Base-by-base conservation (phyloP, 805 yeast genomes). In the Candida qinlingensis region DNA sequence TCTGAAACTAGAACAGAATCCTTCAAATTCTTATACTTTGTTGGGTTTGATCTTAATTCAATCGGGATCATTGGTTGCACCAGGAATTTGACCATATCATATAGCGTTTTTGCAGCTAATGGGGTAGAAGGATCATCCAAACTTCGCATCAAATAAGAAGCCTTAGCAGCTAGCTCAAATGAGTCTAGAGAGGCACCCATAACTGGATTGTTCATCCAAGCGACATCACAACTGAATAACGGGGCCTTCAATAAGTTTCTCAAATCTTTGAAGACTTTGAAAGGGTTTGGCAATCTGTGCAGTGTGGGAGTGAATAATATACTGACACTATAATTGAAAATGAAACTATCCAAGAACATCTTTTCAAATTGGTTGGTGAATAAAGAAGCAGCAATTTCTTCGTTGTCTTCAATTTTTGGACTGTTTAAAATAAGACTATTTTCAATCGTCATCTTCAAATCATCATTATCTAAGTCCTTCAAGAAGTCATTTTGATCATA, bases 151-250 rank as follows among this genome's bases (percentile, higher is more conserved):
- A 71, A 51, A 59, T 66, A 70, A 1, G 68, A 61, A 1, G 67
- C 62, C 48, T 70, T 71, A 4, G 71, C 68, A 8, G 64, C 61
- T 5, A 66, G 41, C 47, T 70, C 73, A 50, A 59, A 70, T 0
- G 70, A 54, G 10, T 63, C 69, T 4, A 61, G 53, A 1, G 72
- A 64, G 6, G 73, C 67, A 2, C 75, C 75, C 8, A 68, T 49
- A 0, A 71, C 66, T 0, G 75, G 75, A 49, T 71, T 69, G 47
- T 70, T 71, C 72, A 70, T 68, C 74, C 74, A 71, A n/a, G 56
- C 55, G n/a, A 65, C 67, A 11, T 62, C 64, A 50, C 70, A 63
- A 29, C 63, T 58, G 50, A 66, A 70, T 4, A 74, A 48, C 11
- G 74, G 75, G 2, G 59, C 51, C 33, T 65, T 64, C 44, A 71